Conservation (phyloP, 805 yeast genomes). For the Maudiozyma bulderi region DNA sequence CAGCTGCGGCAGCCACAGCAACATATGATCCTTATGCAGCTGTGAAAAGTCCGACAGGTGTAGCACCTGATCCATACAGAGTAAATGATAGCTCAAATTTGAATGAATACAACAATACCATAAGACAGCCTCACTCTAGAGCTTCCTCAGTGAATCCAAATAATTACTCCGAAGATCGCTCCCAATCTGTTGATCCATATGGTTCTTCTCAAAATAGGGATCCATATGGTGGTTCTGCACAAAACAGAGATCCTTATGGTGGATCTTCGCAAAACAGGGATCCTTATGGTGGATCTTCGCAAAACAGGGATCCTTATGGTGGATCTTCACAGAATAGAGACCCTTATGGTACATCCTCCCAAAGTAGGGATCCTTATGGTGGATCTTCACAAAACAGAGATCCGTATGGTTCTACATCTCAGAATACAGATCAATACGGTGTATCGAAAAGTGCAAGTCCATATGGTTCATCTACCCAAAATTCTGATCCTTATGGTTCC, state of each 20-base stretch:
- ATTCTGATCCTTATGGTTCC: background rate
- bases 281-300: background rate
- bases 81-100: background rate
- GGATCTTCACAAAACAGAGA: background rate
- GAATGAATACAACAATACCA: background rate
- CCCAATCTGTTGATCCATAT: background rate
- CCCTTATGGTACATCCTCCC: background rate
- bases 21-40: constrained; percentile 10
- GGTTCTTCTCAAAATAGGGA: background rate
- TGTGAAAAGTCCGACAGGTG: background rate
- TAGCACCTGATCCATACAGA: constrained; percentile 6
- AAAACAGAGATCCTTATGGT: background rate
- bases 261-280: background rate
- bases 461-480: background rate
- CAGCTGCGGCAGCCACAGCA: background rate
- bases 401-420: background rate
- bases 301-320: background rate
- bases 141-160: constrained; percentile 1
- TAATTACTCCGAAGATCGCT: background rate
- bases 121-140: background rate
- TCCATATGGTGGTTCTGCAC: background rate
- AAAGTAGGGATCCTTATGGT: background rate
- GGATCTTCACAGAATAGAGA: background rate
- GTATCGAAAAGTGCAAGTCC: background rate
- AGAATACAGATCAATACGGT: background rate